Evolutionary conservation across 2,329 filamentous ascomycete species (phyloP).

Genomic region (Aaosphaeria pasadenensis): DNA sequence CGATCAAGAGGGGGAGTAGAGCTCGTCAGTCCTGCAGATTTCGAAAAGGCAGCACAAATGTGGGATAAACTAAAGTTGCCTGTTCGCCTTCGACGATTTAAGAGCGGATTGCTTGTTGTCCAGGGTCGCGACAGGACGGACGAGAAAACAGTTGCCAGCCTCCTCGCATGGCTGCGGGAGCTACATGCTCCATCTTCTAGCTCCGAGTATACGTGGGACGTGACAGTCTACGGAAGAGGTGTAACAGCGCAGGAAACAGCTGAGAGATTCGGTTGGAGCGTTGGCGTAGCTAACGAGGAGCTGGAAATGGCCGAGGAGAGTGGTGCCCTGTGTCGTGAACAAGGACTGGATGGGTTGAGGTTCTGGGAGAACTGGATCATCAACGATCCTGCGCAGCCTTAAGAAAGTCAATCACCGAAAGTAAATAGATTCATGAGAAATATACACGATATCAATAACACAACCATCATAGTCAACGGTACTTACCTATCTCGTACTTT

Average conservation of each 20-base stretch:
- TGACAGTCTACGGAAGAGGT: conserved; percentile 73
- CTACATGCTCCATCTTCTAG: conserved; percentile 65
- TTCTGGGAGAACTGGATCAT: conserved; percentile 80
- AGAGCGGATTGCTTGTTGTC: conserved; percentile 90
- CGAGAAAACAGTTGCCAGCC: conserved; percentile 76
- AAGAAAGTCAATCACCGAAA: not conserved
- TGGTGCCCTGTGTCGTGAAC: conserved; percentile 84
- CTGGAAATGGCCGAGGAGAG: conserved; percentile 95
- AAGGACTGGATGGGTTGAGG: conserved; percentile 82
- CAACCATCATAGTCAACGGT: too few relatives aligned
- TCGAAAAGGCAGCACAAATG: conserved; percentile 81
- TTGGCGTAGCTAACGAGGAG: conserved; percentile 93
- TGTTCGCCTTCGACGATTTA: conserved; percentile 82
- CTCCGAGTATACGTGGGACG: conserved; percentile 70
- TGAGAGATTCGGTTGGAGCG: conserved; percentile 91
- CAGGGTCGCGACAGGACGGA: conserved; percentile 86
- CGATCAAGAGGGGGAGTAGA: conserved; percentile 89
- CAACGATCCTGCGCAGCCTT: conserved; percentile 1
- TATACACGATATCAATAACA: too few relatives aligned
- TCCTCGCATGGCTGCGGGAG: conserved; percentile 75
- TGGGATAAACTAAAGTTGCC: conserved; percentile 89
- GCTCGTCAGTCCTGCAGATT: conserved; percentile 85
- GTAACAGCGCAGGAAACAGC: conserved; percentile 88
- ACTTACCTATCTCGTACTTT: too few relatives aligned
- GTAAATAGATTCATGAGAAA: too few relatives aligned